phyloP scores from a whole-genome alignment of 2,329 filamentous ascomycete species.

The Pestalotiopsis sp. region DNA sequence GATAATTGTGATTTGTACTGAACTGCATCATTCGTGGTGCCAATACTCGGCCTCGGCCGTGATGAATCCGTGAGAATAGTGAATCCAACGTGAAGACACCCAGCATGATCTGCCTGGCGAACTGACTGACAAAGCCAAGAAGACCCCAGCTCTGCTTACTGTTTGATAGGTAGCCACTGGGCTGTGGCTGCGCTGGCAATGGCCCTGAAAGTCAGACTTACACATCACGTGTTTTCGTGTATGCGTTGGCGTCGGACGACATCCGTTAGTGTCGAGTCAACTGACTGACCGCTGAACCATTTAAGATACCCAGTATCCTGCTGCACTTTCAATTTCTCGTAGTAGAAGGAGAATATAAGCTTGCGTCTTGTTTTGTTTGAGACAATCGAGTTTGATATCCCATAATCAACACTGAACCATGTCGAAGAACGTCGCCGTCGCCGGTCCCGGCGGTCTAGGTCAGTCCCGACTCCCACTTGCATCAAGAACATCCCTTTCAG shows the following conservation, averaged over 20 bases:
- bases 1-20: not conserved
- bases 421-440: slow-evolving; percentile 5
- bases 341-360: not conserved
- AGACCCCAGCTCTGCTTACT: too few species aligned
- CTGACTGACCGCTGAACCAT: not conserved
- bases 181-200: not conserved
- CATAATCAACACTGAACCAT: not conserved
- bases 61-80: not conserved
- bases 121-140: not conserved
- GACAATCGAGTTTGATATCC: not conserved
- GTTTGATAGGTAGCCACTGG: not conserved
- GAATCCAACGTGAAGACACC: not conserved
- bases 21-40: not conserved
- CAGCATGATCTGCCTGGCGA: not conserved
- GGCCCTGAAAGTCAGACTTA: not conserved
- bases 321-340: not conserved
- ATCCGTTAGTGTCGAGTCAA: not conserved
- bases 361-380: not conserved
- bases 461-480: not conserved
- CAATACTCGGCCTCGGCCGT: not conserved
- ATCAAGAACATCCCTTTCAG: not conserved
- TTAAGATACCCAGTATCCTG: not conserved
- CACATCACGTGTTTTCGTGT: slow-evolving; percentile 6
- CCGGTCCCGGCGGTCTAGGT: slow-evolving; percentile 5
- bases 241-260: not conserved